Conservation (phyloP, 257 asterid genomes). For the Anisodus acutangulus region DNA sequence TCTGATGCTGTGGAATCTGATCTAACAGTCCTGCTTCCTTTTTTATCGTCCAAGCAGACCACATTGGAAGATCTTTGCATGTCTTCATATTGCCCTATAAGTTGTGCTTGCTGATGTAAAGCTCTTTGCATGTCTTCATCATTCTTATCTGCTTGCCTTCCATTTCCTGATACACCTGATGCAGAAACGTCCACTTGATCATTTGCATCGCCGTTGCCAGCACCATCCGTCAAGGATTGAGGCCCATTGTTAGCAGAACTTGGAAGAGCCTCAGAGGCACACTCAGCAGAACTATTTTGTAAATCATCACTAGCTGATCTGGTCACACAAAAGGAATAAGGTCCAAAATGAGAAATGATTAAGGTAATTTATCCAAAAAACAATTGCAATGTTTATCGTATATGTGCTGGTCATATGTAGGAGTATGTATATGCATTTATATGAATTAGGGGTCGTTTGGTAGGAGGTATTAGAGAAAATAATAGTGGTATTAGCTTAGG, state of each 20-base stretch:
- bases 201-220: constrained; percentile 43
- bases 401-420: not conserved
- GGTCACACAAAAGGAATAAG: constrained; percentile 39
- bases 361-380: not conserved
- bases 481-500: no score
- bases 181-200: constrained; percentile 40
- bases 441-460: not conserved
- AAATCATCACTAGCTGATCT: constrained; percentile 46
- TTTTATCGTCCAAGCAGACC: constrained; percentile 34
- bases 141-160: constrained; percentile 41
- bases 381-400: not conserved
- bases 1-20: constrained; percentile 46
- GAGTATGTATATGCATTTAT: not conserved
- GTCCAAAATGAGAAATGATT: not conserved
- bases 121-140: constrained; percentile 65
- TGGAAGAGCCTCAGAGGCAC: constrained; percentile 47
- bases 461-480: no score
- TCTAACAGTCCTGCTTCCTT: constrained; percentile 33
- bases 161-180: constrained; percentile 35
- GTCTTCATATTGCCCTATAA: constrained; percentile 60
- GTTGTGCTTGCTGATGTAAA: constrained; percentile 64
- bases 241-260: constrained; percentile 48
- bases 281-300: constrained; percentile 4
- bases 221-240: constrained; percentile 39
- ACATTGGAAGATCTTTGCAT: no score